These are phyloP conservation scores for Piper longum DNA, from an alignment of 164 flowering plant genomes.

Conservation along the genomic window DNA sequence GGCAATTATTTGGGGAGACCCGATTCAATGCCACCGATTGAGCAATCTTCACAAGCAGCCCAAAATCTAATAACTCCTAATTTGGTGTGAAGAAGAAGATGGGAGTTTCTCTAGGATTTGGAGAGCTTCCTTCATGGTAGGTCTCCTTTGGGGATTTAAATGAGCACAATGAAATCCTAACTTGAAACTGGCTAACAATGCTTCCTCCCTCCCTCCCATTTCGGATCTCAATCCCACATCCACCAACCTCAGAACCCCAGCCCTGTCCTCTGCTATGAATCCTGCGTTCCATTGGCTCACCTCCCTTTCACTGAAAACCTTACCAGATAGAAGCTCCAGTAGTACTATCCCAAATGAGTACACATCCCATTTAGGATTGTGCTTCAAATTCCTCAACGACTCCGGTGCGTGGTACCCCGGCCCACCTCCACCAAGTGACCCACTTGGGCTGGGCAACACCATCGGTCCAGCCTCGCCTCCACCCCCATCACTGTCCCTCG, in stretches of 20 bases:
- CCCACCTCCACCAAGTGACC: slow-evolving; percentile 24
- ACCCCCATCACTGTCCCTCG: slow-evolving; percentile 35
- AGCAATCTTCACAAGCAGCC: no score
- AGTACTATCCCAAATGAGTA: slow-evolving; percentile 72
- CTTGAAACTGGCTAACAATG: slow-evolving; percentile 46
- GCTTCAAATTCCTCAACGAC: slow-evolving; percentile 64
- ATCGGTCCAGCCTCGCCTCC: no score
- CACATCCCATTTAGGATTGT: slow-evolving; percentile 84
- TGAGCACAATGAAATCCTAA: slow-evolving; percentile 60
- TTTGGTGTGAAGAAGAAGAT: not conserved
- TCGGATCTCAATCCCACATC: slow-evolving; percentile 70
- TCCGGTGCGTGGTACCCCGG: slow-evolving; percentile 88
- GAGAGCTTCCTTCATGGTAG: slow-evolving; percentile 73
- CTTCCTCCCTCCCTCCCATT: slow-evolving; percentile 75
- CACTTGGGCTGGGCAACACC: no score
- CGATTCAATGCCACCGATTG: no score
- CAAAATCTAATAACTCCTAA: no score
- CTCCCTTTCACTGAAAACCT: slow-evolving; percentile 35
- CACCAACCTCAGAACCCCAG: slow-evolving; percentile 46
- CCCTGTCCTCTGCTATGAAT: slow-evolving; percentile 40
- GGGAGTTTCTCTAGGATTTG: slow-evolving; percentile 69
- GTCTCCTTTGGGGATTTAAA: slow-evolving; percentile 62
- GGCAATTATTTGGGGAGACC: no score
- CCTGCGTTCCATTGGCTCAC: slow-evolving; percentile 34
- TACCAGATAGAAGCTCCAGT: slow-evolving; percentile 76